Evolutionary conservation across 2,329 filamentous ascomycete species (phyloP), one percentile per base, ranked within the genome.

Genomic region (Emergomyces africanus): DNA sequence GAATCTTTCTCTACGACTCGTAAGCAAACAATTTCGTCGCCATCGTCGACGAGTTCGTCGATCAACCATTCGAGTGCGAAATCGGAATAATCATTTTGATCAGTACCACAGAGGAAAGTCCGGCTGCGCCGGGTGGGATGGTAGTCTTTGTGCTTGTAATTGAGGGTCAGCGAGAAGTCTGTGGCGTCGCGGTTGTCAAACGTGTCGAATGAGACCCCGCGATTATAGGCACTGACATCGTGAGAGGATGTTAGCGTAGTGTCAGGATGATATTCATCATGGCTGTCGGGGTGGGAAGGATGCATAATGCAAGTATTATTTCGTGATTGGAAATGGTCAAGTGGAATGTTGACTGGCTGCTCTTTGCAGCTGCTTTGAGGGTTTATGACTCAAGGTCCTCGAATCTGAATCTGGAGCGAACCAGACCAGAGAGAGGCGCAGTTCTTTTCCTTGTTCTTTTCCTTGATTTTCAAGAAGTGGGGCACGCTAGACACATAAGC

Each of bases 41-140:
- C 90, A 68, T 96, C 91, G 67, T 96, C 90, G 46, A 96, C 89
- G 59, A 96, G 80, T 74, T 95, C 90, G 67, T 95, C 89, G 44
- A 96, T 83, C 56, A 96, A 80, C 90, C 90, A 96, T 72, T 95
- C 89, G 20, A 96, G 78, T 18, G 91, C 91, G 73, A 92, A 94
- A 63, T 95, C 89, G 6, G 90, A 95, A 72, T 96, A 96, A 60
- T 89, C 83, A 66, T 96, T 90, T 67, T 92, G 88, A 72, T 96
- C 91, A 20, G 91, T 88, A 23, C 91, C 91, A 63, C 91, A 92
- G 70, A 96, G 84, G 67, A 96, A 95, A 9, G 89, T 95, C 57
- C 91, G 84, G 58, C 89, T 94, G 61, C 89, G 82, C 61, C 90
- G 85, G 48, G 85, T 86, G 63, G 86, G 85, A 65, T 89, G 85